Evolutionary conservation across 73 alveolate genomes (phyloP).

Genomic region (Uronychia setigera): DNA sequence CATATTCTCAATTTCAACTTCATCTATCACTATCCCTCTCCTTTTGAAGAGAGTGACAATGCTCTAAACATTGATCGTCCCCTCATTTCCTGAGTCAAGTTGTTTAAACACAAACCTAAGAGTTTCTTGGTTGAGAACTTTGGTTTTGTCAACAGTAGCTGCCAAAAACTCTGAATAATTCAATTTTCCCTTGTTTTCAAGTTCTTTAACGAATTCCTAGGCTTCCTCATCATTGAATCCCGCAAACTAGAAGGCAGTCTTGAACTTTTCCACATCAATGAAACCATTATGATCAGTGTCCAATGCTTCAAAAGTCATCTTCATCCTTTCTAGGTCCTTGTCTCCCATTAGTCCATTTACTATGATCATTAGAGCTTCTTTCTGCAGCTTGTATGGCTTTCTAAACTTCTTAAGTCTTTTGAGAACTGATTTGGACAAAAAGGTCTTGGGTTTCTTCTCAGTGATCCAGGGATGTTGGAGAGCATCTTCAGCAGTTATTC

Average conservation of each 20-base stretch:
- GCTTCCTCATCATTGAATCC: neutral
- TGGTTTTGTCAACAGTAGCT: constrained; percentile 4
- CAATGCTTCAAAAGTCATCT: constrained; percentile 41
- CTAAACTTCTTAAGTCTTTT: constrained; percentile 14
- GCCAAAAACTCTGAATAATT: constrained; percentile 34
- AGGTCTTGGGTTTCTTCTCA: constrained; percentile 7
- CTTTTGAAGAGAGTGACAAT: neutral
- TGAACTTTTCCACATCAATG: constrained; percentile 19
- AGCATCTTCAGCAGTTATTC: constrained; percentile 71
- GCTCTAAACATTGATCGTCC: neutral
- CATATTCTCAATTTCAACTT: constrained; percentile 8
- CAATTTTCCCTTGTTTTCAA: constrained; percentile 3
- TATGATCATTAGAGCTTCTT: constrained; percentile 1
- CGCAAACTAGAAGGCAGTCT: neutral
- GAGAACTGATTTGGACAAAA: neutral
- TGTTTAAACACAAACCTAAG: constrained; percentile 16
- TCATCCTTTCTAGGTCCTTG: neutral
- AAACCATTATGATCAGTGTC: constrained; percentile 39
- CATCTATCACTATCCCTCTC: neutral
- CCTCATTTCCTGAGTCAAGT: neutral
- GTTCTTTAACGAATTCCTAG: neutral
- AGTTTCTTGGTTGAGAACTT: constrained; percentile 1
- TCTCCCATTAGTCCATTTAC: constrained; percentile 2
- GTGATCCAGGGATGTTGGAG: constrained; percentile 80
- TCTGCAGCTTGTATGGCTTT: constrained; percentile 15